Evolutionary conservation across 805 yeast genomes (phyloP).

Genomic region (Nakazawaea populi): DNA sequence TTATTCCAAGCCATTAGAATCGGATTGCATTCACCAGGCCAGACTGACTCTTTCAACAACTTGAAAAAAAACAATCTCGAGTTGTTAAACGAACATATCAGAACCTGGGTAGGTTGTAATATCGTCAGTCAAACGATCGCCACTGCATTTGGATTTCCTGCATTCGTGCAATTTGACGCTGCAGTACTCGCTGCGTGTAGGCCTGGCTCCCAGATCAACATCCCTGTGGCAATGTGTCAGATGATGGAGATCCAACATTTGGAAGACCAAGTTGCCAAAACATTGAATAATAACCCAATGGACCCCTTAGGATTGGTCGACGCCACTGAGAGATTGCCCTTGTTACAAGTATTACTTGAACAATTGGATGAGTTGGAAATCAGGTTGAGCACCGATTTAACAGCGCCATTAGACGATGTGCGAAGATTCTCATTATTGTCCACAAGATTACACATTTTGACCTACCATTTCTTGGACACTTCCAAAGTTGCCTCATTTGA

Average conservation of each 20-base stretch:
- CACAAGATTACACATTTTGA: slow-evolving; percentile 74
- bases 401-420: slow-evolving; percentile 54
- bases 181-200: slow-evolving; percentile 51
- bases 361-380: slow-evolving; percentile 76
- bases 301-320: slow-evolving; percentile 63
- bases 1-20: slow-evolving; percentile 87
- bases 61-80: slow-evolving; percentile 37
- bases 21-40: slow-evolving; percentile 82
- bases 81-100: slow-evolving; percentile 66
- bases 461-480: slow-evolving; percentile 76
- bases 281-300: slow-evolving; percentile 64
- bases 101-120: slow-evolving; percentile 94
- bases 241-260: slow-evolving; percentile 81
- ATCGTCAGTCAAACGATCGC: slow-evolving; percentile 87
- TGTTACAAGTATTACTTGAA: slow-evolving; percentile 61
- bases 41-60: slow-evolving; percentile 34
- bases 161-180: slow-evolving; percentile 80
- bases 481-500: slow-evolving; percentile 46
- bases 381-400: slow-evolving; percentile 30
- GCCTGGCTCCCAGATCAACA: slow-evolving; percentile 35
- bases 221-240: slow-evolving; percentile 60
- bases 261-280: slow-evolving; percentile 78
- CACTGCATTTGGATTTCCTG: slow-evolving; percentile 91
- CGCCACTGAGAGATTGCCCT: slow-evolving; percentile 66
- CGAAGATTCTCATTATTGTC: slow-evolving; percentile 64